Evolutionary conservation across 345 rosid genomes (phyloP), one percentile per base, ranked within the genome.

Genomic region (Jatropha curcas): DNA sequence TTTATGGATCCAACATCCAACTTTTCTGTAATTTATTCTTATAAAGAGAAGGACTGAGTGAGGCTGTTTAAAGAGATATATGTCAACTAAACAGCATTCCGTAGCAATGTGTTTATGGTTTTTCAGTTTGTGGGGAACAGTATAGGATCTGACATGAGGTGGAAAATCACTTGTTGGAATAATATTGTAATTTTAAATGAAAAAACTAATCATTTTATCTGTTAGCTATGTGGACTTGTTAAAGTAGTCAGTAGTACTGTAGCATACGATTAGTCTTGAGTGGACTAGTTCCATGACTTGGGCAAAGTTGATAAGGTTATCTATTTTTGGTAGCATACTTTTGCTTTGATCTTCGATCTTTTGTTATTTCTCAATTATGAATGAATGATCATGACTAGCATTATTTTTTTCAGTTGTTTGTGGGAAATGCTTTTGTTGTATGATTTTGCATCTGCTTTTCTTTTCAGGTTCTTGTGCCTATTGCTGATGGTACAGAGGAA

Each of bases 401-500:
- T 48, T 7, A 1, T 13, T 16, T 17, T 14, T 13, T 16, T 17
- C 8, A 22, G 17, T 19, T 28, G 10, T 19, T 53, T 73, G 14
- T 39, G 12, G 52, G 6, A 52, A 35, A 17, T 20, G 31, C 14
- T 14, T 35, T 8, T 27, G 7, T 8, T 35, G 0, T 55, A 11
- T 27, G 5, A 13, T 56, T 53, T 14, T 48, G 43, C 53, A 17
- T 73, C 56, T 63, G 74, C 57, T 35, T 71, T n/a, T 31, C 45
- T 39, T 68, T 77, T 68, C 83, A 95, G 99, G 86, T 95, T 79
- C 98, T 95, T 81, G 92, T 95, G 50, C 98, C 99, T 20, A 82
- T 92, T 77, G 97, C 91, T 7, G 72, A 88, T 82, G 98, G 97
- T 50, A 80, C 97, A 7, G 97, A 94, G 80, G 98, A 92, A 84